These are phyloP conservation scores for Coprinopsis sp. DNA, from an alignment of 768 basidiomycete species.

Conservation along the genomic window DNA sequence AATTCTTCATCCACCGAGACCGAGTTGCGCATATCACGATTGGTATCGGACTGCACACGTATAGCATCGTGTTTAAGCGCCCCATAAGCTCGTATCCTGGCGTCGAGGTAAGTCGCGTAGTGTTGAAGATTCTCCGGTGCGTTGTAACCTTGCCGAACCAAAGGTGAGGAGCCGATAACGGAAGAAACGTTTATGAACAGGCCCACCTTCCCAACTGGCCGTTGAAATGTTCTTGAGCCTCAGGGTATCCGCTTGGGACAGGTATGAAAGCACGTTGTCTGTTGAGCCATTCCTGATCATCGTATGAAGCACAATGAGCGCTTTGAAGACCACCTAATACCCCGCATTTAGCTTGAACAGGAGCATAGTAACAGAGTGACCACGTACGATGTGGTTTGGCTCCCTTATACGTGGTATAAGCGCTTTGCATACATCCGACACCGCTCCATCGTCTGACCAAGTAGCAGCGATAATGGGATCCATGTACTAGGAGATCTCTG, in stretches of 20 bases:
- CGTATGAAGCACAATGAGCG: conserved; percentile 88
- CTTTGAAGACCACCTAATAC: conserved; percentile 92
- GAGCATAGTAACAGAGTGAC: neutral
- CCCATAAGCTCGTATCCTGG: conserved; percentile 81
- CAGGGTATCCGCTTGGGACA: conserved; percentile 79
- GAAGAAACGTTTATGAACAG: neutral
- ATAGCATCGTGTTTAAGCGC: conserved; percentile 94
- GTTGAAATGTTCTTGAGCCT: conserved; percentile 75
- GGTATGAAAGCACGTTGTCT: conserved; percentile 83
- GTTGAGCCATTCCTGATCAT: conserved; percentile 98
- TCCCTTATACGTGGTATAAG: conserved; percentile 82
- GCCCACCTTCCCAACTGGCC: conserved; percentile 82
- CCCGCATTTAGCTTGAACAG: neutral
- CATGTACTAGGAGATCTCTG: conserved; percentile 61
- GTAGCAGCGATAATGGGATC: conserved; percentile 95
- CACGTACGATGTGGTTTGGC: conserved; percentile 81
- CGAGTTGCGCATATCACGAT: conserved; percentile 77
- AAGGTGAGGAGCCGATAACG: conserved; percentile 2
- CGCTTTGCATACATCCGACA: conserved; percentile 90
- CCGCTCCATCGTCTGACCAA: conserved; percentile 91
- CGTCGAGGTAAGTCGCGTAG: conserved; percentile 87
- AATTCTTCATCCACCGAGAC: conserved; percentile 56
- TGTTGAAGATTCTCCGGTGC: conserved; percentile 82
- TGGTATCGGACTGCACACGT: conserved; percentile 88
- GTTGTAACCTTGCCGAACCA: conserved; percentile 58